These are phyloP conservation scores for Ilex aquifolium DNA, from an alignment of 257 asterid species.

Conservation along the genomic window DNA sequence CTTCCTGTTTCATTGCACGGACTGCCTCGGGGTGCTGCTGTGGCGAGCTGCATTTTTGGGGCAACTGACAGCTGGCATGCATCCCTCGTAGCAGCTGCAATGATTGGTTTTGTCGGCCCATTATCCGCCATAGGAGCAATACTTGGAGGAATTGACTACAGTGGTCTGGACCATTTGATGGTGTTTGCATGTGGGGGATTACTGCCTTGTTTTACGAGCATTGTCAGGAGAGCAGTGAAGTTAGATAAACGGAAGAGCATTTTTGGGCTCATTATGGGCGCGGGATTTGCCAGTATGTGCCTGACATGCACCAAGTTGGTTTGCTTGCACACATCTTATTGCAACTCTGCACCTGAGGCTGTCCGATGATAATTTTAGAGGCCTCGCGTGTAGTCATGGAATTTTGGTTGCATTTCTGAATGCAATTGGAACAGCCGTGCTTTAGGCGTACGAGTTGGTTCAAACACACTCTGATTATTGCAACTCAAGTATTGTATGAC, in stretches of 20 bases:
- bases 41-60: constrained; percentile 87
- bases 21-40: constrained; percentile 94
- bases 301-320: constrained; percentile 75
- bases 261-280: constrained; percentile 57
- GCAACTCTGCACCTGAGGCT: constrained; percentile 99
- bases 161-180: constrained; percentile 84
- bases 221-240: constrained; percentile 57
- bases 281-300: constrained; percentile 56
- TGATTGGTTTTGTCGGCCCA: constrained; percentile 80
- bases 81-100: constrained; percentile 68
- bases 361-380: constrained; percentile 67
- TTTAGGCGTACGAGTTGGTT: no score
- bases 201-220: constrained; percentile 77
- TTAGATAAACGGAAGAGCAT: constrained; percentile 56
- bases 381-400: not conserved
- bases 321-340: constrained; percentile 90
- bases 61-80: constrained; percentile 94
- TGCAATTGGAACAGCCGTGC: not conserved
- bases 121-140: constrained; percentile 84
- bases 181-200: constrained; percentile 88
- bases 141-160: constrained; percentile 81
- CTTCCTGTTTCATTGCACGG: constrained; percentile 96
- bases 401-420: not conserved
- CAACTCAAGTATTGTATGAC: not conserved
- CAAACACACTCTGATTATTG: not conserved